Conservation (phyloP, 257 asterid species). For the Leonotis leonurus region DNA sequence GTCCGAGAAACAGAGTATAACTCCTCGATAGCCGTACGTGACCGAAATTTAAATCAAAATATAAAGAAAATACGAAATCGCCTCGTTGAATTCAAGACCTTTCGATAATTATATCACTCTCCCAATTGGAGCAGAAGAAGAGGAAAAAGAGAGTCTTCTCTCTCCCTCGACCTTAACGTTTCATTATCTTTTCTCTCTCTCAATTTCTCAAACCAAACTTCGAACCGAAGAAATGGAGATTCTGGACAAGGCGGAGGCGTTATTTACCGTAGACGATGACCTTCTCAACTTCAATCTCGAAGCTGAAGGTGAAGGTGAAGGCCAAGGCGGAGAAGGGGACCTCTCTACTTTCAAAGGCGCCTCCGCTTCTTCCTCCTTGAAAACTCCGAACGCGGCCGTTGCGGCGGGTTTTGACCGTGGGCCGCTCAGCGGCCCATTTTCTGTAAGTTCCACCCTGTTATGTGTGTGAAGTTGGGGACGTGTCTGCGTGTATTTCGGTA, state of each 20-base stretch:
- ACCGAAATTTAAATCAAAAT: neutral
- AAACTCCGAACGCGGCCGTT: constrained; percentile 7
- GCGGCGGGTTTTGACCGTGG: constrained; percentile 19
- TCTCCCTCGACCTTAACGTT: constrained; percentile 14
- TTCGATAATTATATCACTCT: constrained; percentile 20
- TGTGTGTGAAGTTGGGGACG: constrained; percentile 26
- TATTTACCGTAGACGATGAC: constrained; percentile 52
- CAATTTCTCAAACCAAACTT: neutral
- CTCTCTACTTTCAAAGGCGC: constrained; percentile 13
- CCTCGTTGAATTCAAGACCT: constrained; percentile 34
- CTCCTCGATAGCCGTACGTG: no score
- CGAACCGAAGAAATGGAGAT: constrained; percentile 38
- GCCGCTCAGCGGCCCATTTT: constrained; percentile 12
- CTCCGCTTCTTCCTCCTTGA: constrained; percentile 23
- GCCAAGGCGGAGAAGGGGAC: constrained; percentile 23
- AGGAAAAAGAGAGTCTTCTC: constrained; percentile 9
- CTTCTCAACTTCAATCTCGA: constrained; percentile 63
- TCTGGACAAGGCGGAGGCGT: constrained; percentile 29
- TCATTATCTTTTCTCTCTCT: neutral
- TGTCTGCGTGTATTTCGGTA: constrained; percentile 18
- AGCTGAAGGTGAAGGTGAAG: no score
- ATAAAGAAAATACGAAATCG: neutral
- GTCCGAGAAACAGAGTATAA: constrained; percentile 21
- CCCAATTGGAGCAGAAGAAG: constrained; percentile 15
- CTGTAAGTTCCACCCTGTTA: constrained; percentile 36